Percentiles rank a stretch among this genome's conserved stretches.
These are phyloP conservation scores for Boletellus emodensis DNA, from an alignment of 768 basidiomycete species.

Conservation along the genomic window DNA sequence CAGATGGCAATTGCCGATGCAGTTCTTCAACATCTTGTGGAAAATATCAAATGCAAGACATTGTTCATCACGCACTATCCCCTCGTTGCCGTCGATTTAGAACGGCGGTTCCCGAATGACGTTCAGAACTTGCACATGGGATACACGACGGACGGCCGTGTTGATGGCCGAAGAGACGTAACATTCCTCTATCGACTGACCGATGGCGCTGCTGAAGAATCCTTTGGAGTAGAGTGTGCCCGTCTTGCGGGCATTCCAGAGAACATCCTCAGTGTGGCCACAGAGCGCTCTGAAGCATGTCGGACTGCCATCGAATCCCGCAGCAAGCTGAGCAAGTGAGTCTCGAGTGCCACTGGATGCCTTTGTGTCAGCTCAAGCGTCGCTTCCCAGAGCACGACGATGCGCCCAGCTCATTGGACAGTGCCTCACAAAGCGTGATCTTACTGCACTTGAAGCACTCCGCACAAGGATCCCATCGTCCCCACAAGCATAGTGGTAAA, in stretches of 20 bases:
- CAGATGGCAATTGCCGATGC: slow-evolving; percentile 88
- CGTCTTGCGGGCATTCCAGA: slow-evolving; percentile 82
- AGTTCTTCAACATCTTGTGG: slow-evolving; percentile 67
- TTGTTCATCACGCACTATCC: slow-evolving; percentile 97
- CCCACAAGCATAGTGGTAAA: slow-evolving; percentile 3
- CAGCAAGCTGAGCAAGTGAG: slow-evolving; percentile 48
- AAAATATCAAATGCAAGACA: slow-evolving; percentile 59
- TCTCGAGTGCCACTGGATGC: not conserved
- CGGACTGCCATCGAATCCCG: slow-evolving; percentile 49
- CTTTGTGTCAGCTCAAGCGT: not conserved
- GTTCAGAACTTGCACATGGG: slow-evolving; percentile 86
- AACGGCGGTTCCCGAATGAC: slow-evolving; percentile 52
- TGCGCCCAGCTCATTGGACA: slow-evolving; percentile 25
- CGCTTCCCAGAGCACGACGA: slow-evolving; percentile 24
- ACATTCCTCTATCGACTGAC: slow-evolving; percentile 82
- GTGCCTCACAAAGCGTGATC: slow-evolving; percentile 22
- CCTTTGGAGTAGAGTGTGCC: slow-evolving; percentile 92
- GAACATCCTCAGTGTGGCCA: slow-evolving; percentile 58
- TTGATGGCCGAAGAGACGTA: slow-evolving; percentile 74
- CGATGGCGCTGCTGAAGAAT: slow-evolving; percentile 71
- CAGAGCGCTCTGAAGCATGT: slow-evolving; percentile 51
- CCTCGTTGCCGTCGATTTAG: slow-evolving; percentile 66
- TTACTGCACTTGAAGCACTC: slow-evolving; percentile 19
- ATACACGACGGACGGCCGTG: slow-evolving; percentile 62
- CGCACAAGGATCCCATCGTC: slow-evolving; percentile 11